Evolutionary conservation across 179 eudicot genomes (phyloP).

Genomic region (Pouteria campechiana): DNA sequence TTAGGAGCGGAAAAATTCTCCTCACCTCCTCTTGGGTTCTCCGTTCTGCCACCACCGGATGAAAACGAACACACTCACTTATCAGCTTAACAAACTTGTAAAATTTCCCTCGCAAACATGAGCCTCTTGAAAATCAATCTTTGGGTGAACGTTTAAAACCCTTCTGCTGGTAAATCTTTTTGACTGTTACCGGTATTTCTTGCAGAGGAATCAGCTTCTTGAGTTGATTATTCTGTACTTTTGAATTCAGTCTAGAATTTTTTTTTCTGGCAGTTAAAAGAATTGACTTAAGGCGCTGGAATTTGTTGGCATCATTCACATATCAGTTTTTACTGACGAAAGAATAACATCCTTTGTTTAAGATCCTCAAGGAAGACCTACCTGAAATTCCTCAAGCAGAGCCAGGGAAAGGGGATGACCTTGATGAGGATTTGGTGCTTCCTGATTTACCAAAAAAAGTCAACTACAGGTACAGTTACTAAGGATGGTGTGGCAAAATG

Average conservation of each 20-base stretch:
- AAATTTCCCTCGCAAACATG: no score
- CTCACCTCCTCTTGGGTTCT: no score
- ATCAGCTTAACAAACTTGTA: no score
- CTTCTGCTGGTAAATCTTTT: no score
- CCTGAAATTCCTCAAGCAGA: constrained; percentile 47
- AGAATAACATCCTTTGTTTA: neutral
- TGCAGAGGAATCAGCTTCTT: neutral
- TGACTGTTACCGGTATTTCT: no score
- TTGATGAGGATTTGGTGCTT: constrained; percentile 53
- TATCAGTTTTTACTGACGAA: neutral
- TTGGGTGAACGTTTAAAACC: no score
- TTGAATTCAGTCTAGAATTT: neutral
- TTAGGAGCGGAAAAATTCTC: no score
- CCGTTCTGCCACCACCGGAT: no score
- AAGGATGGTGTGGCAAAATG: constrained; percentile 16
- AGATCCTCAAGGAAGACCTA: constrained; percentile 57
- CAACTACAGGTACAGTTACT: constrained; percentile 26
- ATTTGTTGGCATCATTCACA: neutral
- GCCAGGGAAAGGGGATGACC: constrained; percentile 21
- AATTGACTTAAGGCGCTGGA: neutral
- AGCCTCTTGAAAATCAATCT: no score
- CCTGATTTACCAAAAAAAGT: constrained; percentile 88
- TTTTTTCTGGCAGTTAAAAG: no score
- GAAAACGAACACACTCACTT: no score
- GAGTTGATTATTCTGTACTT: neutral